Base-by-base conservation (phyloP, 2,329 filamentous ascomycete species). In the Botrytis hyacinthi region DNA sequence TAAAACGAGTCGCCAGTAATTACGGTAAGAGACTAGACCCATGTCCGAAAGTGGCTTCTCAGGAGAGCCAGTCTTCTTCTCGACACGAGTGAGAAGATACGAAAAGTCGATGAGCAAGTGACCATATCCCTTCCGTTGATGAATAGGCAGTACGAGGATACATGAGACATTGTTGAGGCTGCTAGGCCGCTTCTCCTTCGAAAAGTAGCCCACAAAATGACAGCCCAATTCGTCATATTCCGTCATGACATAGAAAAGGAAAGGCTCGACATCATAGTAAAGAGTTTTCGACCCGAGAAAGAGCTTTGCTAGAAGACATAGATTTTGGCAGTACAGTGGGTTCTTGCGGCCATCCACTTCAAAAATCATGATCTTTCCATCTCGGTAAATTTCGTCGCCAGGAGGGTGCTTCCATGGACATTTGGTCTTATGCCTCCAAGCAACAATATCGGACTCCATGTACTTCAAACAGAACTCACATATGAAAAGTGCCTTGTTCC, bases 391-490 rank as follows among this genome's bases (percentile, higher is more conserved):
- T 81, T 99, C 96, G 80, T 99, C 96, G 37, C 96, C 96, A 0
- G 97, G 97, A 5, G 96, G 97, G 80, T 98, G 95, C 82, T 98
- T 98, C 51, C 94, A 94, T 9, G 94, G 93, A 79, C 96, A 99
- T 84, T 99, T 99, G 78, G 94, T 88, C 84, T 98, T 98, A 83
- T 99, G 96, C 71, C 96, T 90, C 94, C 95, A 98, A 22, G 96
- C 95, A 42, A 99, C 96, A 79, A 97, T 98, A 81, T 98, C 95
- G 29, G 96, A 98, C 82, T 97, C 97, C 94, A 99, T 98, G 84
- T 99, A 99, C 83, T 98, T 99, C 74, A 99, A 86, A 81, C 96
- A 99, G 82, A 98, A 99, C 82, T 99, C 97, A 86, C 96, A 99
- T 76, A 99, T 98, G 83, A 97, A 98, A n/a, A 99, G 88, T 54